These are phyloP conservation scores for Chaetomium globosum DNA, from an alignment of 2,329 filamentous ascomycete genomes.

Conservation along the genomic window DNA sequence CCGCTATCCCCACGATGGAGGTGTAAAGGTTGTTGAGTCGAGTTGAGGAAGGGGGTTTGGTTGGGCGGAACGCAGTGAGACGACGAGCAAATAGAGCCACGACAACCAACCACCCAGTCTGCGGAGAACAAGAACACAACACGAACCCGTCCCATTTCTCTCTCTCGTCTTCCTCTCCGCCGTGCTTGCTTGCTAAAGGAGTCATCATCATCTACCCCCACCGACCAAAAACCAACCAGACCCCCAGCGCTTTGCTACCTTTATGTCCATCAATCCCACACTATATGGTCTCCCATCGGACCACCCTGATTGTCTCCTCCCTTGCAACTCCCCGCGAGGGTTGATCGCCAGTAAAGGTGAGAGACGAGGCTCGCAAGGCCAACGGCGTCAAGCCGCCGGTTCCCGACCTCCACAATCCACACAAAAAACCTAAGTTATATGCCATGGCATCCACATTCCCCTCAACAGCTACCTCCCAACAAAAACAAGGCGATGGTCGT, in stretches of 20 bases:
- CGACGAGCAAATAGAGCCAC: neutral
- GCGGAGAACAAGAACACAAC: conserved; percentile 5
- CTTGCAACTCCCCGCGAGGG: neutral
- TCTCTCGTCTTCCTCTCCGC: conserved; percentile 13
- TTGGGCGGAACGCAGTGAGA: neutral
- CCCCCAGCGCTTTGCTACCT: neutral
- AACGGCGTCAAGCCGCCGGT: neutral
- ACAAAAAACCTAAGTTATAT: conserved; percentile 16
- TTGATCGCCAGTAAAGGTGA: neutral
- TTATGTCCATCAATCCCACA: neutral
- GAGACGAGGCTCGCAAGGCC: neutral
- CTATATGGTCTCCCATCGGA: neutral
- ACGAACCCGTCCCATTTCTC: conserved; percentile 5
- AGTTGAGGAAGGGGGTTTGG: neutral
- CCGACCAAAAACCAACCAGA: neutral
- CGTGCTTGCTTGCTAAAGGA: conserved; percentile 12
- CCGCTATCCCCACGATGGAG: neutral
- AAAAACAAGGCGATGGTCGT: conserved; percentile 10
- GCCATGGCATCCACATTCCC: conserved; percentile 11
- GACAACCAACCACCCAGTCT: neutral
- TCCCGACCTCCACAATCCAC: conserved; percentile 8
- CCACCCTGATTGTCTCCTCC: neutral
- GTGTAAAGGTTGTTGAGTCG: neutral
- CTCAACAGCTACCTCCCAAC: neutral
- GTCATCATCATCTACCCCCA: conserved; percentile 9